phyloP scores from a whole-genome alignment of 2,329 filamentous ascomycete species.

The Colletotrichum nymphaeae region DNA sequence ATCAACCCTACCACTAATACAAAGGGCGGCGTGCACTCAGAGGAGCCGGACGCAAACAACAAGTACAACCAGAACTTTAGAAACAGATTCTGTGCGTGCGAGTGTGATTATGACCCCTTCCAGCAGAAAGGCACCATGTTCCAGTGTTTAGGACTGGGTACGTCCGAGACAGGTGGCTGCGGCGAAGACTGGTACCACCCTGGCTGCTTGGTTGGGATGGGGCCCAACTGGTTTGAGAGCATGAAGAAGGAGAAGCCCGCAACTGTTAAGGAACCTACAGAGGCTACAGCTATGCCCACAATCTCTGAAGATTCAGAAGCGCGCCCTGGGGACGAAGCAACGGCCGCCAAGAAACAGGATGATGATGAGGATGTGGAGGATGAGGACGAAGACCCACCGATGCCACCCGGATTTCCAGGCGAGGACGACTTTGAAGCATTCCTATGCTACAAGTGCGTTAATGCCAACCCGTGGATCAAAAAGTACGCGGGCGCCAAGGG shows the following conservation, averaged over 20 bases:
- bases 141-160: slow-evolving; percentile 89
- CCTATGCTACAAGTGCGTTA: slow-evolving; percentile 93
- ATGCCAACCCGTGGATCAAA: slow-evolving; percentile 92
- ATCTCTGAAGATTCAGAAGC: slow-evolving; percentile 62
- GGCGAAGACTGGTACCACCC: slow-evolving; percentile 99
- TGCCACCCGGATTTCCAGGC: slow-evolving; percentile 86
- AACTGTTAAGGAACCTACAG: slow-evolving; percentile 6
- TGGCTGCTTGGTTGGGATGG: slow-evolving; percentile 86
- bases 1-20: slow-evolving; percentile 77
- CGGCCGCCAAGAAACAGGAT: slow-evolving; percentile 29
- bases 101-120: slow-evolving; percentile 87
- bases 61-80: slow-evolving; percentile 96
- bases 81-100: slow-evolving; percentile 92
- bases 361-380: slow-evolving; percentile 59
- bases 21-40: slow-evolving; percentile 81
- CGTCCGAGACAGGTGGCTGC: slow-evolving; percentile 84
- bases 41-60: slow-evolving; percentile 79
- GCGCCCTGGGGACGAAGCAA: slow-evolving; percentile 39
- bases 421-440: slow-evolving; percentile 92
- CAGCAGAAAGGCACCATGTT: slow-evolving; percentile 98
- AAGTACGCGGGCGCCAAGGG: slow-evolving; percentile 83
- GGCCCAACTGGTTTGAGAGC: slow-evolving; percentile 76
- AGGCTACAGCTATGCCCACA: slow-evolving; percentile 52
- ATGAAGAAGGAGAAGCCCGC: slow-evolving; percentile 51
- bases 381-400: slow-evolving; percentile 70